Evolutionary conservation across 2,329 filamentous ascomycete species (phyloP).

Genomic region (Colletotrichum sansevieriae): DNA sequence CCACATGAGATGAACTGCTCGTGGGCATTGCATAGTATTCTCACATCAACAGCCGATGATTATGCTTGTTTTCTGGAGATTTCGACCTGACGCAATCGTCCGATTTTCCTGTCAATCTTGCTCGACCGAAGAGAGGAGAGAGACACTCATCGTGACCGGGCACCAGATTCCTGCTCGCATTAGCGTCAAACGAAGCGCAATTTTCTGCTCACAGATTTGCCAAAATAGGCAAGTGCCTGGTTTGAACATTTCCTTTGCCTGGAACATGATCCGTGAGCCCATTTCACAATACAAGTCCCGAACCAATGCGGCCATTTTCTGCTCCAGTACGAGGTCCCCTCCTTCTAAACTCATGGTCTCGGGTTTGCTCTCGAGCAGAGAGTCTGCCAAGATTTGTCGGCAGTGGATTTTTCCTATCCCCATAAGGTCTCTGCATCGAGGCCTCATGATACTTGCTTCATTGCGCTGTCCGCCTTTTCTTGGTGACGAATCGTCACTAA

Average conservation of each 20-base stretch:
- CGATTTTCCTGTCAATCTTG: constrained; percentile 5
- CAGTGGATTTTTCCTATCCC: constrained; percentile 21
- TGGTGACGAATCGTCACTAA: neutral
- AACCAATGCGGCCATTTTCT: constrained; percentile 19
- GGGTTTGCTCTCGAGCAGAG: constrained; percentile 15
- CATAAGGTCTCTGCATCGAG: constrained; percentile 2
- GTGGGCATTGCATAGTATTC: neutral
- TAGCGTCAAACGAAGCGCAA: constrained; percentile 31
- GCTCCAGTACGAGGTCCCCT: constrained; percentile 9
- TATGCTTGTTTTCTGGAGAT: neutral
- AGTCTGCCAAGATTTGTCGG: constrained; percentile 12
- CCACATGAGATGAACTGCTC: constrained; percentile 27
- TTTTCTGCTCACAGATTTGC: constrained; percentile 12
- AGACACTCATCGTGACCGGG: neutral
- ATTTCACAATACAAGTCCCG: neutral
- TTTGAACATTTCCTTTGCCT: neutral
- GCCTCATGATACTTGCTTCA: neutral
- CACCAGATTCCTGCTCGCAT: constrained; percentile 9
- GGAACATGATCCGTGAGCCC: neutral
- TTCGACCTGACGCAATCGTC: constrained; percentile 7
- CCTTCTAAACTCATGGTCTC: constrained; percentile 1
- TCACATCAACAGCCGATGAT: neutral
- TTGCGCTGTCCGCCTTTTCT: neutral
- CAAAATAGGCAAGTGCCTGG: constrained; percentile 29
- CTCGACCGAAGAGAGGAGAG: neutral